A percentile compares a stretch with the other conserved stretches of the same genome.
Evolutionary conservation across 768 basidiomycete genomes (phyloP).

Genomic region (Zangia roseola): DNA sequence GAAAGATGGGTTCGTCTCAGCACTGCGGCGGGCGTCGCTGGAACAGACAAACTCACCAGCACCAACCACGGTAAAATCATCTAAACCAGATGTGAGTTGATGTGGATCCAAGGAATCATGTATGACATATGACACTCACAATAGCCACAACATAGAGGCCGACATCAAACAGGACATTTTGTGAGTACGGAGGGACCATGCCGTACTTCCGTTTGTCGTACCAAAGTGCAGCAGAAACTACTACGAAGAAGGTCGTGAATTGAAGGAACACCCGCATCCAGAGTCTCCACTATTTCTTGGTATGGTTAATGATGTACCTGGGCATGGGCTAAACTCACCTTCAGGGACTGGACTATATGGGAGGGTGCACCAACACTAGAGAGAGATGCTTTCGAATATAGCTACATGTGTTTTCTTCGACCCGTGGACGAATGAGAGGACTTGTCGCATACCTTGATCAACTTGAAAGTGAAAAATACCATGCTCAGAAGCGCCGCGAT

Average conservation of each 20-base stretch:
- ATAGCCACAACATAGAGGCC: slow-evolving; percentile 40
- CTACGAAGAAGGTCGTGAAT: slow-evolving; percentile 47
- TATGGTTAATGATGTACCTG: neutral
- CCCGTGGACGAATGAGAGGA: neutral
- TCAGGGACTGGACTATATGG: slow-evolving; percentile 45
- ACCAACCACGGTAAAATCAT: slow-evolving; percentile 49
- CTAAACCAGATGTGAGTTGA: slow-evolving; percentile 12
- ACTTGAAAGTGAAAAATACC: slow-evolving; percentile 38
- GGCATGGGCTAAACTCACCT: slow-evolving; percentile 28
- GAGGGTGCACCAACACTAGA: slow-evolving; percentile 49
- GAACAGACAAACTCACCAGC: slow-evolving; percentile 33
- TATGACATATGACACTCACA: slow-evolving; percentile 32
- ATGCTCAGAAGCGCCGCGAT: slow-evolving; percentile 36
- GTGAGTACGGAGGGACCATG: slow-evolving; percentile 33
- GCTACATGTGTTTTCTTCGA: slow-evolving; percentile 23
- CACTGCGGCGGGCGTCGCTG: neutral
- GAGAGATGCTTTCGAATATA: slow-evolving; percentile 46
- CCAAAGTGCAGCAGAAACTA: slow-evolving; percentile 49
- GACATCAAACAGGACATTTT: slow-evolving; percentile 39
- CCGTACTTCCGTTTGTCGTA: slow-evolving; percentile 44
- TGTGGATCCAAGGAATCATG: too few relatives aligned
- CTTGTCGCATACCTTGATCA: slow-evolving; percentile 38
- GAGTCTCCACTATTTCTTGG: slow-evolving; percentile 40
- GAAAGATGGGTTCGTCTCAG: neutral
- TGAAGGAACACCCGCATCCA: slow-evolving; percentile 49